Conservation (phyloP, 2,329 filamentous ascomycete species). For the Botrytis hyacinthi region DNA sequence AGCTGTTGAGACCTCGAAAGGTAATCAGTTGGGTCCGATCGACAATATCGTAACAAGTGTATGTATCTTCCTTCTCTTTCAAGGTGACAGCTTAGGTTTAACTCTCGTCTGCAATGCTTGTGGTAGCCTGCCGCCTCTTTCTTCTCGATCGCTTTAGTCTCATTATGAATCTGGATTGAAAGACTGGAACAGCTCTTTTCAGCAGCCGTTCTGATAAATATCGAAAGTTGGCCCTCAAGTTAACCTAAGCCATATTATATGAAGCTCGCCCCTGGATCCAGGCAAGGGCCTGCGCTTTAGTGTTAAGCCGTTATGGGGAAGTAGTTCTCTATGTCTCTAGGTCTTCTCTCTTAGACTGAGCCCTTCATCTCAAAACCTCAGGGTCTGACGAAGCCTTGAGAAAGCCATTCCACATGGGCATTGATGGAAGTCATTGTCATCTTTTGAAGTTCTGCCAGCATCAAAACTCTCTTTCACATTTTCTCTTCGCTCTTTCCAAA, state of each 20-base stretch:
- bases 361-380: neutral
- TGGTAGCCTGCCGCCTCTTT: too few species aligned
- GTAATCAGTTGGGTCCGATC: too few species aligned
- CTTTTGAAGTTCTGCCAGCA: neutral
- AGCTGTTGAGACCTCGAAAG: neutral
- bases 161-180: too few species aligned
- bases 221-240: fast-evolving
- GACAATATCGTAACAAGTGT: too few species aligned
- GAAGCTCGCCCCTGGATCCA: fast-evolving
- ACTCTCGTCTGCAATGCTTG: too few species aligned
- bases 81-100: too few species aligned
- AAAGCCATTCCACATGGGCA: fast-evolving
- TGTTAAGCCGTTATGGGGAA: neutral
- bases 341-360: neutral
- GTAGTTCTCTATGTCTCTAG: neutral
- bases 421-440: fast-evolving
- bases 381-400: fast-evolving
- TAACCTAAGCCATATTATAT: too few species aligned
- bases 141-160: too few species aligned
- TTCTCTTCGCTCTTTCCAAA: neutral
- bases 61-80: too few species aligned
- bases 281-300: fast-evolving
- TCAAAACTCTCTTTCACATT: neutral
- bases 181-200: too few species aligned
- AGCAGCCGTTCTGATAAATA: too few species aligned